Base-by-base conservation (phyloP, 148 eudicot genomes). In the Salicornia ramosissima region DNA sequence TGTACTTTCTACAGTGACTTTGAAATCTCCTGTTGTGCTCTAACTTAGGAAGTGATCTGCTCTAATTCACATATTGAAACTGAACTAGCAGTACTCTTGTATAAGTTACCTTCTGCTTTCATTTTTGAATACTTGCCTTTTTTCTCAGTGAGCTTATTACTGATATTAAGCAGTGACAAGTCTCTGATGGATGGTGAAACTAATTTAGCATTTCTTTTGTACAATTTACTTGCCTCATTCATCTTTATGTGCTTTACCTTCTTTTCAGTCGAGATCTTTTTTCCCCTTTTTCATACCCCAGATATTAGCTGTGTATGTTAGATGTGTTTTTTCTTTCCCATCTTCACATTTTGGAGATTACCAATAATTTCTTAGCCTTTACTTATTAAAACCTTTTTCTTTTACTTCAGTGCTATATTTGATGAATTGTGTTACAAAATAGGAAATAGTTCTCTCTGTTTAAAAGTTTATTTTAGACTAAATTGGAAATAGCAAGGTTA, bases 241-340 rank as follows among this genome's bases (percentile, higher is more conserved):
- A 70, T 28, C 31, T 65, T 65, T 56, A 24, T 36, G 22, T 42
- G 22, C 60, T 22, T 43, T 49, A 55, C 65, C 18, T 43, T 60
- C 24, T 4, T 18, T 1, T 14, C 18, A 39, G 15, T 36, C 39
- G 24, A 60, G 43, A 25, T 58, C 9, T 58, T 29, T 30, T 16
- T 0, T 18, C 19, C 2, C 8, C 11, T 4, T 13, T 29, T 5
- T 14, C 1, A 5, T 11, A 13, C 24, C 25, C 12, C 12, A 39
- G 16, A 8, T 6, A 19, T 50, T 70, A 28, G 33, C 24, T 36
- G 49, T 34, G 30, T 39, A 39, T 19, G 0, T 26, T 12, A n/a
- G 53, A 34, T 61, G 46, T 19, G 19, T 30, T 43, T 7, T 29
- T 67, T 18, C 28, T n/a, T 45, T 28, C 2, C 53, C 15, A 28